Evolutionary conservation across 192 early-diverging fungal species (phyloP).

Genomic region (Paraglomus occultum): DNA sequence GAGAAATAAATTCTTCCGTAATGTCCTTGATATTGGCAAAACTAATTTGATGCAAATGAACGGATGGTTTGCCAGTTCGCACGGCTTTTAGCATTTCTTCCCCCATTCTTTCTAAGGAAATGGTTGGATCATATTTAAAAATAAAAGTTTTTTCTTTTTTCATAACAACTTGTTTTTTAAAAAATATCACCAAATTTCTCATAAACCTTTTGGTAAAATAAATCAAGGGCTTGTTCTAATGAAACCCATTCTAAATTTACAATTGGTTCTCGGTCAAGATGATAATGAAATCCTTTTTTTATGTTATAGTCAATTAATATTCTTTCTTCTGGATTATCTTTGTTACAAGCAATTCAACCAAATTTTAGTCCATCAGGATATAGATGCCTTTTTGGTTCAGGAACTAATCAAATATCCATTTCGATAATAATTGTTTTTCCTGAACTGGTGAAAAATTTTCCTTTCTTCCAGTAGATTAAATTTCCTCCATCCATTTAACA

Average conservation of each 20-base stretch:
- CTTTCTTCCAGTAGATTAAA: conserved; percentile 1
- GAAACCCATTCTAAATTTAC: conserved; percentile 6
- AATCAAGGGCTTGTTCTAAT: neutral
- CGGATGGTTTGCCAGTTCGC: neutral
- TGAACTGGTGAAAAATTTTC: conserved; percentile 6
- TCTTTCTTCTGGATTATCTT: neutral
- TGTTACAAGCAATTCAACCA: conserved; percentile 17
- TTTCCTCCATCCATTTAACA: conserved; percentile 1
- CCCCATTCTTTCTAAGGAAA: neutral
- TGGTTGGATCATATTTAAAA: conserved; percentile 1
- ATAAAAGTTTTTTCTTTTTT: conserved; percentile 2
- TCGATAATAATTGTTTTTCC: conserved; percentile 9
- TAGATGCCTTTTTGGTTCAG: conserved; percentile 3
- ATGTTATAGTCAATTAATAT: conserved; percentile 12
- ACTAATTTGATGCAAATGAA: neutral
- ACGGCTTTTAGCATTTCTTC: neutral
- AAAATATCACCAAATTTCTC: conserved; percentile 1
- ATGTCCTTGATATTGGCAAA: neutral
- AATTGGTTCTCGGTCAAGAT: neutral
- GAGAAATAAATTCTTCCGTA: neutral
- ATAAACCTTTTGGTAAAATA: neutral
- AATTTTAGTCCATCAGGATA: neutral
- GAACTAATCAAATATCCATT: conserved; percentile 11
- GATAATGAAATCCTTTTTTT: conserved; percentile 15
- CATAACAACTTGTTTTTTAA: neutral